Conservation (phyloP, 768 basidiomycete species). For the Suillus lakei region DNA sequence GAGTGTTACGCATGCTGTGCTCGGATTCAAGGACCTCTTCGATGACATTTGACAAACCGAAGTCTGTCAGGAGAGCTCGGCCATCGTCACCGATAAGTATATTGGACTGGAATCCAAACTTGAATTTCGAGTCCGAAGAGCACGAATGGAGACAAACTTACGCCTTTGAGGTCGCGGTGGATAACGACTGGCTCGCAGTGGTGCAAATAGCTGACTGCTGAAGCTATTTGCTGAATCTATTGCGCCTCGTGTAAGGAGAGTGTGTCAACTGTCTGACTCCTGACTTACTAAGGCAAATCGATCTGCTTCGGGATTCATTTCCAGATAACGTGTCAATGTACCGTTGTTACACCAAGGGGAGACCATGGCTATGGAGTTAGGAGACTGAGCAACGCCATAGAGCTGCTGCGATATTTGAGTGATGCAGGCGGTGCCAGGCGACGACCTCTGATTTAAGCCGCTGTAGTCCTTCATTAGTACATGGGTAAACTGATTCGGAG, state of each 20-base stretch:
- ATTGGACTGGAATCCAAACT: constrained; percentile 47
- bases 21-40: constrained; percentile 51
- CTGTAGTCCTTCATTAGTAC: constrained; percentile 32
- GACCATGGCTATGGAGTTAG: constrained; percentile 62
- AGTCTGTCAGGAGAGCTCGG: constrained; percentile 61
- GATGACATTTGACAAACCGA: constrained; percentile 62
- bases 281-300: constrained; percentile 51
- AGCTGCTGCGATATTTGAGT: constrained; percentile 59
- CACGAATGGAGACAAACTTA: constrained; percentile 30
- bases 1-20: constrained; percentile 23
- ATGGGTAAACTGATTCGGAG: neutral
- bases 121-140: neutral
- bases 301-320: constrained; percentile 44
- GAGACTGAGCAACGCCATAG: constrained; percentile 56
- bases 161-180: constrained; percentile 68
- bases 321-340: constrained; percentile 54
- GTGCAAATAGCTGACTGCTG: constrained; percentile 62
- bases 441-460: constrained; percentile 59
- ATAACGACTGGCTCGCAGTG: constrained; percentile 56
- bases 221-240: constrained; percentile 59
- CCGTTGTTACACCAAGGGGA: constrained; percentile 70
- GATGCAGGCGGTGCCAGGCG: constrained; percentile 62
- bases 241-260: neutral
- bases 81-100: constrained; percentile 60
- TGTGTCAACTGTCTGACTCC: neutral